Conservation (phyloP, 2,329 filamentous ascomycete species). For the Botrytis cinerea region DNA sequence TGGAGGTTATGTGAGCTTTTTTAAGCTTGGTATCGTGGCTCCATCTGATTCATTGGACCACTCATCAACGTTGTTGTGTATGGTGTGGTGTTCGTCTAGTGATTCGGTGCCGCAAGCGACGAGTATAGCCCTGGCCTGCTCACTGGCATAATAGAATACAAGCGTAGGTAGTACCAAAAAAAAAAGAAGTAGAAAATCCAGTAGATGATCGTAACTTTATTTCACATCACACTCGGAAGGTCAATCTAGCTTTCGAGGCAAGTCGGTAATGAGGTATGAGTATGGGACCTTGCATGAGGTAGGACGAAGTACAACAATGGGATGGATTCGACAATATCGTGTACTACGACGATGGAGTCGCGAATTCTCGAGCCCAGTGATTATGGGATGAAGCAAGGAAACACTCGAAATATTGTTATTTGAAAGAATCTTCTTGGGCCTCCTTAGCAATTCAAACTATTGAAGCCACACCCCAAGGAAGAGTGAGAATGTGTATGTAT, state of each 20-base stretch:
- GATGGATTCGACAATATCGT: constrained; percentile 15
- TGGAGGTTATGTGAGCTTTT: constrained; percentile 3
- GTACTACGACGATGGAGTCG: constrained; percentile 14
- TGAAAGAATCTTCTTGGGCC: not conserved
- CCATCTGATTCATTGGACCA: constrained; percentile 14
- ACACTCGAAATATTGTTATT: not conserved
- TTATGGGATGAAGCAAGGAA: constrained; percentile 17
- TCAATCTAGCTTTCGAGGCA: constrained; percentile 17
- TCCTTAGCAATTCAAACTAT: constrained; percentile 17
- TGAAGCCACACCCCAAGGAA: constrained; percentile 12
- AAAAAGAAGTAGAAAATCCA: not conserved
- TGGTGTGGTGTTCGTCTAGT: not conserved
- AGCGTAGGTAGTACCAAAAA: constrained; percentile 5
- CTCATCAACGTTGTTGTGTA: constrained; percentile 14
- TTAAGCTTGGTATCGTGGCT: constrained; percentile 10
- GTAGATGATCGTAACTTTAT: constrained; percentile 20
- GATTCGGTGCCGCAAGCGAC: constrained; percentile 8
- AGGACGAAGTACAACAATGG: constrained; percentile 3
- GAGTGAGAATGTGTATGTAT: not conserved
- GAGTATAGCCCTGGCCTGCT: constrained; percentile 5
- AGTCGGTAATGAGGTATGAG: constrained; percentile 18
- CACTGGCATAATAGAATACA: constrained; percentile 8
- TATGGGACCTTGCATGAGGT: constrained; percentile 21
- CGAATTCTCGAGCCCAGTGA: constrained; percentile 11
- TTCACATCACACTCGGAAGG: constrained; percentile 21